phyloP scores from a whole-genome alignment of 2,329 filamentous ascomycete species.

The Aspergillus novoparasiticus region DNA sequence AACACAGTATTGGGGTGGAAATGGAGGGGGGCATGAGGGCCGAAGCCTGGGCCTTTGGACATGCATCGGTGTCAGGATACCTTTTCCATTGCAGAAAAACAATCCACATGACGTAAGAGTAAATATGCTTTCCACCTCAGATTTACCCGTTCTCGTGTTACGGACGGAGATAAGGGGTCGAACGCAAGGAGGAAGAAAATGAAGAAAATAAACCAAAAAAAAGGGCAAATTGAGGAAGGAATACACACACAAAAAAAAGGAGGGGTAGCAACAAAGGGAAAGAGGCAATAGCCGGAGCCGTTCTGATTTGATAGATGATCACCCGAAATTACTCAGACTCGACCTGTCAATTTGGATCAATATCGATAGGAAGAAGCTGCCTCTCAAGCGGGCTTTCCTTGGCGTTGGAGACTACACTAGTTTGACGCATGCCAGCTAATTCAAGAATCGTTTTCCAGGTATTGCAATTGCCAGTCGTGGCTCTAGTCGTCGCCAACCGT shows the following conservation, averaged over 20 bases:
- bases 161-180: not conserved
- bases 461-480: not conserved
- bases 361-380: constrained; percentile 5
- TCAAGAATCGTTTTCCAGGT: not conserved
- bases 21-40: not conserved
- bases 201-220: not conserved
- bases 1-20: not conserved
- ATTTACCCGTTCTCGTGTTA: not conserved
- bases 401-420: constrained; percentile 1
- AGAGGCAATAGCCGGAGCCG: not conserved
- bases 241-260: not conserved
- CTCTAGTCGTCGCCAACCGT: not conserved
- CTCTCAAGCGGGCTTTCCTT: not conserved
- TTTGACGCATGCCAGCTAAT: not conserved
- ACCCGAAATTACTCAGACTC: constrained; percentile 5
- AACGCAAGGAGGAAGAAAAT: not conserved
- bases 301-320: constrained; percentile 12
- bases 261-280: not conserved
- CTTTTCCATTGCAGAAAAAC: not conserved
- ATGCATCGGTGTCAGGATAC: not conserved
- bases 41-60: not conserved
- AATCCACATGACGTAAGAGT: not conserved
- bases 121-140: not conserved
- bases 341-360: constrained; percentile 16
- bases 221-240: not conserved